Percentiles rank a stretch among this genome's conserved stretches.
These are phyloP conservation scores for Coriaria nepalensis DNA, from an alignment of 306 rosid genomes.

Conservation along the genomic window DNA sequence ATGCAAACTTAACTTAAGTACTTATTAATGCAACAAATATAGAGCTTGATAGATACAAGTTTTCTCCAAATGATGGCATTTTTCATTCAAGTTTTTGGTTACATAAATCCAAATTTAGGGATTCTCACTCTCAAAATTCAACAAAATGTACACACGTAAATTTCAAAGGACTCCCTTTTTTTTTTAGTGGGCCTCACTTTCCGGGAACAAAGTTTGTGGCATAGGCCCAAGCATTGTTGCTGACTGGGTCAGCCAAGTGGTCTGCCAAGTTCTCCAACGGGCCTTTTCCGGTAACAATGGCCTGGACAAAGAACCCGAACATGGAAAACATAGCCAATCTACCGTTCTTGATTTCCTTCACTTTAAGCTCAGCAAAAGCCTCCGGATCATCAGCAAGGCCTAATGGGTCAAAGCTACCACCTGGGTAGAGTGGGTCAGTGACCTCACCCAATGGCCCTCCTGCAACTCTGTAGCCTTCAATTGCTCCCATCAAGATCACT, in stretches of 20 bases:
- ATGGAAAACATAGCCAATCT: conserved; percentile 21
- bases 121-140: not conserved
- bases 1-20: too few species aligned
- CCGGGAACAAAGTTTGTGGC: conserved; percentile 22
- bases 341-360: conserved; percentile 22
- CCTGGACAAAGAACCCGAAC: conserved; percentile 23
- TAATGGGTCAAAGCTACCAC: conserved; percentile 20
- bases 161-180: not conserved
- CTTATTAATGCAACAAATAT: too few species aligned
- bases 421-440: conserved; percentile 14
- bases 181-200: conserved; percentile 2
- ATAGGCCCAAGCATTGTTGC: conserved; percentile 21
- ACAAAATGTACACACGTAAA: not conserved
- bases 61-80: too few species aligned
- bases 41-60: too few species aligned
- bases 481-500: conserved; percentile 21
- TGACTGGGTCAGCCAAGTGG: conserved; percentile 21
- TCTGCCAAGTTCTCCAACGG: conserved; percentile 18
- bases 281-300: conserved; percentile 20
- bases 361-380: conserved; percentile 20
- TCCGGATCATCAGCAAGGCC: conserved; percentile 18
- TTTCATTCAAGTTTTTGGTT: too few species aligned
- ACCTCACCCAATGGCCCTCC: conserved; percentile 20
- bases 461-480: conserved; percentile 14
- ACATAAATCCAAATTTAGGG: too few species aligned